Percentiles rank a stretch among this genome's conserved stretches.
Evolutionary conservation across 2,329 filamentous ascomycete genomes (phyloP).

Genomic region (Stachybotrys chartarum): DNA sequence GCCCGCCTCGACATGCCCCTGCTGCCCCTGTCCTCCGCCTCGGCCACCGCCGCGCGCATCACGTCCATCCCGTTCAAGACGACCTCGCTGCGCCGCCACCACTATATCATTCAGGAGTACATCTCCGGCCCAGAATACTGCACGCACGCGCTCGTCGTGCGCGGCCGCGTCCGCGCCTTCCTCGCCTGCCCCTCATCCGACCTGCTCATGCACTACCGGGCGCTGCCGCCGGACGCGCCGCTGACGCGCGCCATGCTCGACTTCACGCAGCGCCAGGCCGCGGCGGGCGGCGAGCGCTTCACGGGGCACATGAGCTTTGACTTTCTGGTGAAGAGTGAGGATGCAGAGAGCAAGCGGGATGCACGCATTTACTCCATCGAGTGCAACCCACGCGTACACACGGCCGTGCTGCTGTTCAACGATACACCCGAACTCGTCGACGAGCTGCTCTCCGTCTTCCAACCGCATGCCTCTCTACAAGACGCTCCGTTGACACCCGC

Average conservation of each 20-base stretch:
- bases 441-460: slow-evolving; percentile 45
- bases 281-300: slow-evolving; percentile 38
- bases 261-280: slow-evolving; percentile 55
- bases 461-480: slow-evolving; percentile 5
- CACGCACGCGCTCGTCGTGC: slow-evolving; percentile 63
- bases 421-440: slow-evolving; percentile 37
- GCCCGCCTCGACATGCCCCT: slow-evolving; percentile 56
- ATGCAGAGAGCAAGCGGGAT: slow-evolving; percentile 16
- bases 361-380: slow-evolving; percentile 55
- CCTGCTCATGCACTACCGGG: slow-evolving; percentile 59
- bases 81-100: slow-evolving; percentile 39
- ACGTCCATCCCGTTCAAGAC: slow-evolving; percentile 31
- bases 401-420: slow-evolving; percentile 55
- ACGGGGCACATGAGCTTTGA: slow-evolving; percentile 70
- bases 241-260: slow-evolving; percentile 53
- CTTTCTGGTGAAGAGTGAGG: slow-evolving; percentile 48
- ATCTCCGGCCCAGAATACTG: slow-evolving; percentile 58
- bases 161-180: slow-evolving; percentile 57
- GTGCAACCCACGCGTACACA: slow-evolving; percentile 64
- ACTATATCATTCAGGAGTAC: slow-evolving; percentile 59
- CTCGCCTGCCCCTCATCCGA: slow-evolving; percentile 57
- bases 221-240: slow-evolving; percentile 45
- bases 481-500: slow-evolving; percentile 13
- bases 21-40: slow-evolving; percentile 46
- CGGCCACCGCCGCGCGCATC: slow-evolving; percentile 51